phyloP scores from a whole-genome alignment of 139 green algal genomes.

The Penium margaritaceum region DNA sequence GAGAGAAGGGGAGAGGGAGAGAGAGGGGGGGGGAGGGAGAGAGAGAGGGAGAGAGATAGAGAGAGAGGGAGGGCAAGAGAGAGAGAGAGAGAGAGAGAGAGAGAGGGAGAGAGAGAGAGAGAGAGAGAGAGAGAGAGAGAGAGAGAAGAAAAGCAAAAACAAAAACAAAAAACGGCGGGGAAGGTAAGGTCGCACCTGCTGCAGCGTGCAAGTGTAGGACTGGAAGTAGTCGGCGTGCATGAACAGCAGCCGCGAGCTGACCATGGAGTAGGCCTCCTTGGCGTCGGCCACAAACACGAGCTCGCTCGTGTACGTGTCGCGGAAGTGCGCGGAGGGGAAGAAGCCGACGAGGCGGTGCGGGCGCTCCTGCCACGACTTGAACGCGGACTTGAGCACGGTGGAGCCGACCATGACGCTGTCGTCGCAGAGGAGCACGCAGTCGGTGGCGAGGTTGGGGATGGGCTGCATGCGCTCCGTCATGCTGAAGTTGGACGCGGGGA shows the following conservation, averaged over 20 bases:
- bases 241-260: slow-evolving; percentile 2
- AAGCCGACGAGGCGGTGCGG: slow-evolving; percentile 20
- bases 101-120: neutral
- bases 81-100: neutral
- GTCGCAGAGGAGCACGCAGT: slow-evolving; percentile 22
- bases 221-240: slow-evolving; percentile 26
- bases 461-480: slow-evolving; percentile 10
- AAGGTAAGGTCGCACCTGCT: neutral
- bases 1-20: neutral
- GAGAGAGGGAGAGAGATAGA: neutral
- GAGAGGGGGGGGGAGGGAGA: neutral
- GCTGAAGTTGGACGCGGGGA: neutral
- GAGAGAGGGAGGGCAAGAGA: neutral
- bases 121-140: neutral
- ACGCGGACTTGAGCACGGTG: slow-evolving; percentile 11
- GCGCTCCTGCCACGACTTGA: slow-evolving; percentile 27
- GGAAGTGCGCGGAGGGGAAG: slow-evolving; percentile 20
- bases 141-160: neutral
- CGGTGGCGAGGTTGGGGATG: slow-evolving; percentile 9
- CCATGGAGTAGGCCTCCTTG: slow-evolving; percentile 20
- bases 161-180: neutral
- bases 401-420: slow-evolving; percentile 10
- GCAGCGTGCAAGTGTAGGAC: slow-evolving; percentile 31
- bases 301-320: slow-evolving; percentile 13
- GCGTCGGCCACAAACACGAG: slow-evolving; percentile 21